These are phyloP conservation scores for Austroboletus rostrupii DNA, from an alignment of 1,284 basidiomycete species.

Conservation along the genomic window DNA sequence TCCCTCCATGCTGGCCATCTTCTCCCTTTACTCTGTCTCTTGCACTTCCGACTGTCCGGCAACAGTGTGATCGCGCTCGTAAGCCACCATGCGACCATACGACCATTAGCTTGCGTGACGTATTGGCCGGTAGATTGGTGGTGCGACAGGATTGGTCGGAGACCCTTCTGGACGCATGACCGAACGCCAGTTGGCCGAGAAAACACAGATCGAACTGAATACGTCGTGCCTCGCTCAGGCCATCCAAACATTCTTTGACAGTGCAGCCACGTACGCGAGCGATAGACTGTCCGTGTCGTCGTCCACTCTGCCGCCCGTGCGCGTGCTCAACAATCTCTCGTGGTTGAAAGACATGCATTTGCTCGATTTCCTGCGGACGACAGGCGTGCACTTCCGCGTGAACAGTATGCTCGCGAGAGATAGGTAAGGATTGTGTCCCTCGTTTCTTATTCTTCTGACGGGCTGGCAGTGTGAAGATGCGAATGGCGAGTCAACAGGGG, in stretches of 20 bases:
- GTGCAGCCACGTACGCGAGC: constrained; percentile 61
- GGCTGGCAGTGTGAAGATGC: constrained; percentile 73
- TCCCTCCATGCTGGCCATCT: constrained; percentile 94
- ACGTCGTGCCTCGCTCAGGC: constrained; percentile 62
- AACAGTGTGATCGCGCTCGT: constrained; percentile 83
- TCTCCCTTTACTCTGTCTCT: constrained; percentile 78
- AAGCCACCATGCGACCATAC: constrained; percentile 28
- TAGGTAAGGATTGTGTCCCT: constrained; percentile 65
- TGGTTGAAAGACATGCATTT: constrained; percentile 79
- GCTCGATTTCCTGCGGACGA: constrained; percentile 81
- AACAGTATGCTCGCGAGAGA: constrained; percentile 91
- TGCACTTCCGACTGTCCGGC: constrained; percentile 84
- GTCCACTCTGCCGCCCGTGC: constrained; percentile 29
- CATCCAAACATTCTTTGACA: constrained; percentile 69
- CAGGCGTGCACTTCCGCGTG: constrained; percentile 80
- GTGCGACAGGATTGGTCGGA: constrained; percentile 94
- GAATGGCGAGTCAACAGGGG: constrained; percentile 73
- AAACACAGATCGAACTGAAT: constrained; percentile 63
- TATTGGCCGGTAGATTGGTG: constrained; percentile 72
- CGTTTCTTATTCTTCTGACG: constrained; percentile 1
- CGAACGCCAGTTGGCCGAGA: constrained; percentile 73
- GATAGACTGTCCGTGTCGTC: constrained; percentile 27
- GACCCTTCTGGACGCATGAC: constrained; percentile 90
- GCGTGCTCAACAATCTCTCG: constrained; percentile 78
- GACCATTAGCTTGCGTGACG: constrained; percentile 1